phyloP scores from a whole-genome alignment of 257 asterid genomes.

The Verbascum thapsus region DNA sequence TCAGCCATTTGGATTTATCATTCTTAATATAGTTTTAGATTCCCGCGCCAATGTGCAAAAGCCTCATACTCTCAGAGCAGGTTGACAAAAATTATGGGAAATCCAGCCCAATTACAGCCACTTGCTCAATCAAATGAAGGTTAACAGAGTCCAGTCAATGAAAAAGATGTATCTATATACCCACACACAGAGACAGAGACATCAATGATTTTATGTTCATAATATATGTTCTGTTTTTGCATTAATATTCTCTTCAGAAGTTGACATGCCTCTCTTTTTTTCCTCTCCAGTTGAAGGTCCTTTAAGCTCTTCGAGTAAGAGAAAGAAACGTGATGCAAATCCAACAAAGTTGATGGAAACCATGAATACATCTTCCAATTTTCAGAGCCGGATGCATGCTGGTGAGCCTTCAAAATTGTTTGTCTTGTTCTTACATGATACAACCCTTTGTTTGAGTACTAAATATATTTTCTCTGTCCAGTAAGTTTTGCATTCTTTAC shows the following conservation, averaged over 20 bases:
- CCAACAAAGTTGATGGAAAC: slow-evolving; percentile 34
- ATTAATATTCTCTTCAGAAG: slow-evolving; percentile 4
- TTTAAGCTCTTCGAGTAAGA: slow-evolving; percentile 62
- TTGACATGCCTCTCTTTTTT: slow-evolving; percentile 4
- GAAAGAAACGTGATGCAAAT: slow-evolving; percentile 40
- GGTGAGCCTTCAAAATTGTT: slow-evolving; percentile 36
- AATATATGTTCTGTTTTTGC: background rate
- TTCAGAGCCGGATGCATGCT: slow-evolving; percentile 37
- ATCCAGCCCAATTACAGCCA: too few species aligned
- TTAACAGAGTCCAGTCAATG: too few species aligned
- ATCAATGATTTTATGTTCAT: background rate
- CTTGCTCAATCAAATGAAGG: too few species aligned
- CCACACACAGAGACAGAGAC: too few species aligned
- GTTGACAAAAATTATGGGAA: slow-evolving; percentile 1
- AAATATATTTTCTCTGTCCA: background rate
- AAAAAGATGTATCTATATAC: too few species aligned
- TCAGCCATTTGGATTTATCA: background rate
- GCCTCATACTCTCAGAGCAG: background rate
- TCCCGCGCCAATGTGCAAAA: background rate
- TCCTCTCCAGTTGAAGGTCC: slow-evolving; percentile 60
- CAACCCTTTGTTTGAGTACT: background rate
- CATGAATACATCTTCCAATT: slow-evolving; percentile 35
- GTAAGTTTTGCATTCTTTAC: background rate
- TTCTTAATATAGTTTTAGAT: background rate
- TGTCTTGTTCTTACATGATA: slow-evolving; percentile 16